phyloP scores from a whole-genome alignment of 805 yeast species.

The Zygosaccharomyces gambellarensis region DNA sequence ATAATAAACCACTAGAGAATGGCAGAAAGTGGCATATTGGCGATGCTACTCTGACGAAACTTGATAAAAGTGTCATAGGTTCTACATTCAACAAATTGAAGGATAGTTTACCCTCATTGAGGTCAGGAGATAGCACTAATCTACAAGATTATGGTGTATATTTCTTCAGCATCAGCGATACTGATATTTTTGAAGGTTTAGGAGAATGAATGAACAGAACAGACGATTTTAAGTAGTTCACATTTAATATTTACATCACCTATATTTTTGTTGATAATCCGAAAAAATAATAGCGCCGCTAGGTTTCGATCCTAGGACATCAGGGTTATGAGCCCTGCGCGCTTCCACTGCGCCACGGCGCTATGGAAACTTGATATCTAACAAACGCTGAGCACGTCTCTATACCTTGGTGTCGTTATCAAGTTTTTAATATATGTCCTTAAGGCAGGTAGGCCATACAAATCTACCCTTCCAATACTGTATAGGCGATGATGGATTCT shows the following conservation, averaged over 20 bases:
- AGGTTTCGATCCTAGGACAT: constrained; percentile 96
- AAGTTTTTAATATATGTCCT: no score
- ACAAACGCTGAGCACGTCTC: neutral
- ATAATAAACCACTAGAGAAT: neutral
- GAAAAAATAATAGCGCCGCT: constrained; percentile 66
- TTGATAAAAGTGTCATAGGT: constrained; percentile 6
- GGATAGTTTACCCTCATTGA: constrained; percentile 5
- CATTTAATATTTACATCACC: neutral
- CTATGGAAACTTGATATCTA: constrained; percentile 33
- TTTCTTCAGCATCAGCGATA: constrained; percentile 9
- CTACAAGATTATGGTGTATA: constrained; percentile 9
- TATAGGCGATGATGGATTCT: no score
- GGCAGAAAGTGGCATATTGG: constrained; percentile 11
- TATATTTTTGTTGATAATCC: neutral
- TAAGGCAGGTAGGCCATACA: no score
- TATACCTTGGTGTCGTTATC: neutral
- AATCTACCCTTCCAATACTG: no score
- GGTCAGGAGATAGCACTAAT: neutral
- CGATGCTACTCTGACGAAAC: constrained; percentile 5
- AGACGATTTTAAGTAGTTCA: neutral
- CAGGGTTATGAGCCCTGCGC: constrained; percentile 99
- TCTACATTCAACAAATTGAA: constrained; percentile 5
- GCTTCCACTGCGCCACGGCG: constrained; percentile 99
- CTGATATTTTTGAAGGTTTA: constrained; percentile 11
- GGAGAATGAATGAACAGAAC: neutral